phyloP scores from a whole-genome alignment of 164 flowering plant genomes.

The Liquidambar formosana region DNA sequence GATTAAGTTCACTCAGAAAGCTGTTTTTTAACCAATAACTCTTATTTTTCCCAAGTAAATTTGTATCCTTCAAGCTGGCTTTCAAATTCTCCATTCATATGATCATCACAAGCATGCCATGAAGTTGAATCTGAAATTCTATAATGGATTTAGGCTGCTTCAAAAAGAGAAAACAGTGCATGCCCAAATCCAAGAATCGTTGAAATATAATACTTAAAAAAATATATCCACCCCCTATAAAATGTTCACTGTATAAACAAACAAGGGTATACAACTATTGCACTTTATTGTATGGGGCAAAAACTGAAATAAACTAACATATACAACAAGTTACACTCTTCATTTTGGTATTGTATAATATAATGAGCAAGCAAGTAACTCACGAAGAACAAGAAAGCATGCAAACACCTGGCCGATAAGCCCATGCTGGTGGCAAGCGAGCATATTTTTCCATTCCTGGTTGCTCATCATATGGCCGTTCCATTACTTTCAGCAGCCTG shows the following conservation, averaged over 20 bases:
- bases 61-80: no score
- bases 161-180: no score
- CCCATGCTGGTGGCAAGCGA: conserved; percentile 99
- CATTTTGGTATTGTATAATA: neutral
- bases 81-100: no score
- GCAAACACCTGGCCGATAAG: conserved; percentile 98
- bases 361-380: conserved; percentile 17
- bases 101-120: no score
- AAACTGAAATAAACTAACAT: neutral
- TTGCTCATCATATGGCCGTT: conserved; percentile 89
- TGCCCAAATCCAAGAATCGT: no score
- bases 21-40: no score
- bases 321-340: conserved; percentile 24
- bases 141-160: no score
- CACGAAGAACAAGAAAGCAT: conserved; percentile 98
- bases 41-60: no score
- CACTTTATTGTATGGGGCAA: neutral
- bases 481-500: conserved; percentile 75
- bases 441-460: conserved; percentile 98
- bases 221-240: neutral
- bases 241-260: neutral
- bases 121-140: no score
- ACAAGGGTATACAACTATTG: neutral
- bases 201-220: neutral
- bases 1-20: no score